Base-by-base conservation (phyloP, 768 basidiomycete genomes). In the Termitomyces bulborhizus region DNA sequence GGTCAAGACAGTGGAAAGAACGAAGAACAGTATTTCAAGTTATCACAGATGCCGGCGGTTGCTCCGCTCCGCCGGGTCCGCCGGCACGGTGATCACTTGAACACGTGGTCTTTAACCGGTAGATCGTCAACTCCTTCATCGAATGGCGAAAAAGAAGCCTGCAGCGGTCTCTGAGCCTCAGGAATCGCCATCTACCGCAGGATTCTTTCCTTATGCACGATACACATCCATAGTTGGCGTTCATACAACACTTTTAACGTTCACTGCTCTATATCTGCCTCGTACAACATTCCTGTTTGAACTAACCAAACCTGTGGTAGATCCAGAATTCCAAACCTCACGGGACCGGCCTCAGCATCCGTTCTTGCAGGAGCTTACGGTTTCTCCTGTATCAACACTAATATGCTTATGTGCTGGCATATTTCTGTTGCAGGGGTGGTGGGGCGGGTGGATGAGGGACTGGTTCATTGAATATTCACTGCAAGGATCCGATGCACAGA, bases 201-300 rank as follows among this genome's bases (percentile, higher is more conserved):
- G 54, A 24, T 63, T 61, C 48, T 63, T 63, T 39, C 60, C 62
- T 36, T 63, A 81, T 54, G 76, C 78, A 5, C 75, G 75, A 26
- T 90, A 89, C 70, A 77, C 79, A 54, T 84, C 87, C 31, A 69
- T 82, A 26, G 81, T 89, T 21, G 84, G 83, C 44, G 83, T 90
- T 6, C 85, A 87, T 64, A 75, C 80, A 1, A 75, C 80, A 15
- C 81, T 91, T 7, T 75, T 90, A 58, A 69, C 73, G 2, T 91
- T 90, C 67, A 75, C 78, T 12, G 80, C 80, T 1, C 73, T 92
- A 51, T 84, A 81, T 66, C 74, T 92, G n/a, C 90, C 90, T n/a
- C 79, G 79, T 48, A 80, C 78, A 16, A 73, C 76, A 3, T 71
- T 75, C 44, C 64, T 83, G 26, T 71, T 75, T 55, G 71, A 68